Percentiles rank a stretch among this genome's conserved stretches.
These are phyloP conservation scores for Colletotrichum camelliae DNA, from an alignment of 2,329 filamentous ascomycete species.

Conservation along the genomic window DNA sequence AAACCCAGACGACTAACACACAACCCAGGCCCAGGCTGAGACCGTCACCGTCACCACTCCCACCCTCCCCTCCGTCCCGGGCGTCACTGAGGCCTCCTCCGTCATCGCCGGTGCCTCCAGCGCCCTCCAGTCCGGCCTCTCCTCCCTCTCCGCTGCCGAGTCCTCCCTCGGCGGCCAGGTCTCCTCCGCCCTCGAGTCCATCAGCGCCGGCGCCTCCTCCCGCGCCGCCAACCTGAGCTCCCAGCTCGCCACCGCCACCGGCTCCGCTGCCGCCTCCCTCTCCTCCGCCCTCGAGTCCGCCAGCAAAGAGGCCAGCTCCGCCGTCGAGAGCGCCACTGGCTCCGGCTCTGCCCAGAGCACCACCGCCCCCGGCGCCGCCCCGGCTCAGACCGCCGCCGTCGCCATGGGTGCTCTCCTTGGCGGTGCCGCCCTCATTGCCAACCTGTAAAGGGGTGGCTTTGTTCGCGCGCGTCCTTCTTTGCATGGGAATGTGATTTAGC, in stretches of 20 bases:
- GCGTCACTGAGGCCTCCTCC: conserved; percentile 9
- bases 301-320: not conserved
- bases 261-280: not conserved
- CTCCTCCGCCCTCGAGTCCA: conserved; percentile 10
- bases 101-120: not conserved
- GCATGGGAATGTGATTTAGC: not conserved
- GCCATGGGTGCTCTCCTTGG: conserved; percentile 53
- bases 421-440: conserved; percentile 49
- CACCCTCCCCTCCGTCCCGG: conserved; percentile 13
- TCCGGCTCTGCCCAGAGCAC: conserved; percentile 16
- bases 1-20: not conserved
- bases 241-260: conserved; percentile 27
- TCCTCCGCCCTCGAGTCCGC: conserved; percentile 19
- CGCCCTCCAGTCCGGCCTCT: conserved; percentile 1
- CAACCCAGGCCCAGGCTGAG: conserved; percentile 21
- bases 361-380: conserved; percentile 28
- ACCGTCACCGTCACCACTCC: conserved; percentile 23
- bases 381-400: conserved; percentile 45
- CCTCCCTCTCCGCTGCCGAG: conserved; percentile 27
- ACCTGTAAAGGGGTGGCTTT: conserved; percentile 41
- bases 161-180: conserved; percentile 27
- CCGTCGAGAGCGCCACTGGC: conserved; percentile 22
- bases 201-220: conserved; percentile 7
- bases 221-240: conserved; percentile 29
- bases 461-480: not conserved